Conservation (phyloP, 371 early-diverging fungal species). For the Capillidium heterosporum region DNA sequence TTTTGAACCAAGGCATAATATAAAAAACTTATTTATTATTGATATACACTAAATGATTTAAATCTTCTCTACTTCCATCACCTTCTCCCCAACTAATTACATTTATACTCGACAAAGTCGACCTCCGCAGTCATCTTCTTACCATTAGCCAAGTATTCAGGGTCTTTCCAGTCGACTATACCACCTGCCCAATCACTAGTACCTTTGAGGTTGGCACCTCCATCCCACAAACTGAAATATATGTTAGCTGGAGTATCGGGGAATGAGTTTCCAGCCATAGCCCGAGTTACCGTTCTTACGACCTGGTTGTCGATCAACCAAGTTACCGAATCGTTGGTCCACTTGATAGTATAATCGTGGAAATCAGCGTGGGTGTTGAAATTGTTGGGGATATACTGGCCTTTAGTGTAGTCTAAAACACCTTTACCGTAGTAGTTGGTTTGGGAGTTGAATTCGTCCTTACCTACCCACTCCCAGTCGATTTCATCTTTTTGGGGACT, state of each 20-base stretch:
- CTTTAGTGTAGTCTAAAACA: slow-evolving; percentile 6
- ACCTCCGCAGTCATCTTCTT: slow-evolving; percentile 1
- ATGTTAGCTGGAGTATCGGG: slow-evolving; percentile 31
- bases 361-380: slow-evolving; percentile 14
- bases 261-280: slow-evolving; percentile 16
- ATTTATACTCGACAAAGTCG: slow-evolving; percentile 4
- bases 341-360: slow-evolving; percentile 25
- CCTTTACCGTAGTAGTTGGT: slow-evolving; percentile 7
- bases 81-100: no score
- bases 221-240: slow-evolving; percentile 52
- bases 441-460: not conserved
- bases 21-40: no score
- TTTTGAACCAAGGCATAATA: no score
- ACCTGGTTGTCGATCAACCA: slow-evolving; percentile 32
- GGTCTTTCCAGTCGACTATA: slow-evolving; percentile 28
- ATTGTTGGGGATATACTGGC: not conserved
- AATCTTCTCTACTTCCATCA: no score
- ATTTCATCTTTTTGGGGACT: slow-evolving; percentile 7
- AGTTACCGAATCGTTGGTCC: slow-evolving; percentile 28
- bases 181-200: slow-evolving; percentile 49
- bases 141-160: slow-evolving; percentile 5
- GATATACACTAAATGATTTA: no score
- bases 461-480: slow-evolving; percentile 8
- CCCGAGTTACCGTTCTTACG: slow-evolving; percentile 21
- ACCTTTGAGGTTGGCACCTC: slow-evolving; percentile 28